These are phyloP conservation scores for Parasitella parasitica DNA, from an alignment of 371 early-diverging fungal genomes.

Conservation along the genomic window DNA sequence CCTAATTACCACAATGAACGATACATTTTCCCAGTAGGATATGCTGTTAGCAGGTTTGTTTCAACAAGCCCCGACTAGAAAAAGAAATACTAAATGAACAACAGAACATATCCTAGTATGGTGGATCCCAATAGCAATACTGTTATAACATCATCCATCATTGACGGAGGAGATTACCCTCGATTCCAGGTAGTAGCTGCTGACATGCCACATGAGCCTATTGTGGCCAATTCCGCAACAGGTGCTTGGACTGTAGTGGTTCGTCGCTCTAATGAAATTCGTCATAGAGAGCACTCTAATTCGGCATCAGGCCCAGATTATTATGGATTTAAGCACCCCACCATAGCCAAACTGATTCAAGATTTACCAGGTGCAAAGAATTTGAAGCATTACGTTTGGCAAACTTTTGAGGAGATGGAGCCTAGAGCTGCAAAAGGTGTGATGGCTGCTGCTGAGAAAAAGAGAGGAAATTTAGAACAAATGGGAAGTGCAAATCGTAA, in stretches of 20 bases:
- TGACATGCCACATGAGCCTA: slow-evolving; percentile 67
- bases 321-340: slow-evolving; percentile 88
- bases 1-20: slow-evolving; percentile 86
- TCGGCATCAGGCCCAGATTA: slow-evolving; percentile 91
- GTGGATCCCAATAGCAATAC: slow-evolving; percentile 62
- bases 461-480: slow-evolving; percentile 50
- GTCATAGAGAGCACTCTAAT: slow-evolving; percentile 76
- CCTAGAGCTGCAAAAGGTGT: slow-evolving; percentile 51
- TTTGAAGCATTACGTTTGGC: slow-evolving; percentile 74
- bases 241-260: slow-evolving; percentile 93
- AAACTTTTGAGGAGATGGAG: slow-evolving; percentile 65
- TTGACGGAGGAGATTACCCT: slow-evolving; percentile 79
- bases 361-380: slow-evolving; percentile 76
- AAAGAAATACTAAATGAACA: not conserved
- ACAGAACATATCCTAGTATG: slow-evolving; percentile 75
- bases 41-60: slow-evolving; percentile 57
- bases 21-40: slow-evolving; percentile 93
- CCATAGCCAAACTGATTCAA: slow-evolving; percentile 86
- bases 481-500: slow-evolving; percentile 52
- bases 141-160: slow-evolving; percentile 75
- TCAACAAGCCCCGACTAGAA: not conserved
- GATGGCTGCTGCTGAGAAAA: slow-evolving; percentile 53
- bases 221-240: slow-evolving; percentile 79
- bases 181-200: slow-evolving; percentile 80
- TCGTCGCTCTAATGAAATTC: slow-evolving; percentile 74